Base-by-base conservation (phyloP, 345 rosid genomes). In the Salix dunnii region DNA sequence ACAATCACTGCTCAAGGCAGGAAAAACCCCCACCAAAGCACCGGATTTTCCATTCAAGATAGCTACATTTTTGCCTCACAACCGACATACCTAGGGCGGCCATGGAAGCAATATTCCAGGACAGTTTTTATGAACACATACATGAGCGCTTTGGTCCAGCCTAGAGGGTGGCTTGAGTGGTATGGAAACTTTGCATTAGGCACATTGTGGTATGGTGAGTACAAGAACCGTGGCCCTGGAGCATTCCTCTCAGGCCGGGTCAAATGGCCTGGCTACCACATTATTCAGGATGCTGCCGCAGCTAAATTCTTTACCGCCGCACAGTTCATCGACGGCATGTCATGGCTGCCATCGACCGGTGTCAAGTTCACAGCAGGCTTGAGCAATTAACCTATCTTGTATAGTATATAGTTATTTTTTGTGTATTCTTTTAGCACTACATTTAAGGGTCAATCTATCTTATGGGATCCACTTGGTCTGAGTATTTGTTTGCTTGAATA, bases 151-250 rank as follows among this genome's bases (percentile, higher is more conserved):
- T 28, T 64, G 82, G 82, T 79, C 11, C 82, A 70, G 72, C 78
- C 82, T 6, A 64, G 72, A 63, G 82, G 82, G 46, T 79, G 82
- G 82, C 82, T 79, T 3, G 82, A 74, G 71, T 79, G 82, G 82
- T 80, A 75, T 23, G 82, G 82, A 3, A 43, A 80, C 65, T 80
- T 80, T 43, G 83, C 83, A 9, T 35, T 80, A 23, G 12, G 69
- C 38, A 80, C 83, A 7, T 66, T 76, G 67, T 80, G 79, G 79
- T 76, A 80, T 35, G 83, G 83, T 20, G 82, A 80, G 73, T 80
- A 80, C 7, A 80, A 27, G 73, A 80, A 75, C 64, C 53, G 66
- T 70, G 82, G 82, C 2, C 79, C 79, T 18, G 83, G 83, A 16
- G 83, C 79, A 12, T 66, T 67, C 0, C 31, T 80, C 1, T 72